Base-by-base conservation (phyloP, 179 eudicot species). In the Beta macrorhiza region DNA sequence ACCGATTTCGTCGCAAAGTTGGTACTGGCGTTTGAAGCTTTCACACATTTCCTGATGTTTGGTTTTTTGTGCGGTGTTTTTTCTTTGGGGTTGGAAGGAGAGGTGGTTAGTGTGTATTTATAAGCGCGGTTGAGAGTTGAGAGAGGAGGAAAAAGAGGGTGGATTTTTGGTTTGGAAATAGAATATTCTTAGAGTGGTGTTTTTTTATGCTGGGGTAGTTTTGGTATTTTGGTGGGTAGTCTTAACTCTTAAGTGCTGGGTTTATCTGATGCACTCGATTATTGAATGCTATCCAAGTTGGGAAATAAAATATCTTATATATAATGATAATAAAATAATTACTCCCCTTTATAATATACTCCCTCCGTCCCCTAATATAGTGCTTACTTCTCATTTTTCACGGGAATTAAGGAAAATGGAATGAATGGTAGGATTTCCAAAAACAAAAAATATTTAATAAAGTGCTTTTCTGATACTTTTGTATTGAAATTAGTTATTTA, bases 1-100 rank as follows among this genome's bases (percentile, higher is more conserved):
- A 74, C 98, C 98, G 82, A 95, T 88, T 86, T 95, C 98, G 75
- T 92, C 93, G 85, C 90, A 86, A 67, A 95, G 32, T 32, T 90
- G 85, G 91, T 92, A 95, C 47, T 92, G 92, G 62, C 32, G 59
- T 20, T 90, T 90, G 70, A 93, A 85, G 83, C 65, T 78, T 14
- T 91, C 89, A 56, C 87, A 85, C 94, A 92, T 90, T 59, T 42
- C 80, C 44, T 19, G 64, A 52, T 7, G 5, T 15, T 5, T 72
- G 3, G 19, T 61, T 42, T 22, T 37, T 78, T 71, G 53, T 53
- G 68, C 12, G 53, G 5, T 52, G 59, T 22, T 20, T 53, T 58
- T 29, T 20, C 22, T 62, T 67, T 75, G 70, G 20, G 76, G 61
- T 22, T 32, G 20, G 8, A 8, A 9, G 52, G 57, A 32, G 53